Evolutionary conservation across 73 alveolate genomes (phyloP).

Genomic region (Tetrahymena thermophila): DNA sequence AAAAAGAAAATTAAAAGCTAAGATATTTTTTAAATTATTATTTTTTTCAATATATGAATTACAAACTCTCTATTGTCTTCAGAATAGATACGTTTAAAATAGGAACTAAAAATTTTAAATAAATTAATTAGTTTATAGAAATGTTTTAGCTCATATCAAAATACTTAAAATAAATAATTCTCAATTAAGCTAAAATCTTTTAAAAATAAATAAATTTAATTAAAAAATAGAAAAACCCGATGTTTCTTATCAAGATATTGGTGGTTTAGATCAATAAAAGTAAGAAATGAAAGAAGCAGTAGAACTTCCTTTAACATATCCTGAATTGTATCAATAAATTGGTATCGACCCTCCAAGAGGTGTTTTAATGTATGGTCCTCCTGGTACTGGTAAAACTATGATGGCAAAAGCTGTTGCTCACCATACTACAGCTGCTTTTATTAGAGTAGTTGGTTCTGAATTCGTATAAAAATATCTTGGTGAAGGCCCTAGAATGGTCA

Average conservation of each 20-base stretch:
- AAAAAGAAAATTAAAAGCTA: not conserved
- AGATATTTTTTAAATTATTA: not conserved
- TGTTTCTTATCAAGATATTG: constrained; percentile 96
- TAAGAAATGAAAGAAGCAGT: constrained; percentile 99
- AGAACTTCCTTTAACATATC: constrained; percentile 96
- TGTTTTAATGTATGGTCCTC: constrained; percentile 97
- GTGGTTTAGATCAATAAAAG: constrained; percentile 98
- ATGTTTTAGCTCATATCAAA: constrained; percentile 98
- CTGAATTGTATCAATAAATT: constrained; percentile 97
- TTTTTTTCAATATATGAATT: not conserved
- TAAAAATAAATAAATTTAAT: not conserved
- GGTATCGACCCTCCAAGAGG: constrained; percentile 99
- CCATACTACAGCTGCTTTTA: constrained; percentile 96
- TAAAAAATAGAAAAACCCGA: constrained; percentile 96
- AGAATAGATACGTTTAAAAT: not conserved
- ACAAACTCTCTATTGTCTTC: not conserved
- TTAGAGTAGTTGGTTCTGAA: constrained; percentile 97
- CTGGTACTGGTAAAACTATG: constrained; percentile 99
- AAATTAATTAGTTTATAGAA: constrained; percentile 54
- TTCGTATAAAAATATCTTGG: constrained; percentile 99
- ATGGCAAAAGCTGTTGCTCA: constrained; percentile 98
- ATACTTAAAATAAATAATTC: constrained; percentile 81
- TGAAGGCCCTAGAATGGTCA: constrained; percentile 99
- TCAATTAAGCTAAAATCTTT: too few species aligned
- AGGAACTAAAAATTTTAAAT: not conserved